phyloP scores from a whole-genome alignment of 2,329 filamentous ascomycete species.

The Sordariomycetes sp. region DNA sequence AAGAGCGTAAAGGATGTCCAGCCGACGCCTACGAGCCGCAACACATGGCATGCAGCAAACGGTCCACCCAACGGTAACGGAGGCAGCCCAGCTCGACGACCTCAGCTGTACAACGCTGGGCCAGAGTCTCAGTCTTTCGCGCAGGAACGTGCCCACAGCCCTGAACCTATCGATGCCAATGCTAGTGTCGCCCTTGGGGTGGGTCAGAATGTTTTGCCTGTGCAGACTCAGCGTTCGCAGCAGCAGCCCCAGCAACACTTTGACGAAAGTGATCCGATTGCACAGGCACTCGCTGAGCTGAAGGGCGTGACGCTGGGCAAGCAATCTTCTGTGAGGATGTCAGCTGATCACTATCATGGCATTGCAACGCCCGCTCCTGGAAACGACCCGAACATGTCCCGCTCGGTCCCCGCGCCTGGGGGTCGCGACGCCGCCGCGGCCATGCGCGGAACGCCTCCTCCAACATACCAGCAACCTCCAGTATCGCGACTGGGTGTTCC shows the following conservation, averaged over 20 bases:
- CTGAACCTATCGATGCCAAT: conserved; percentile 82
- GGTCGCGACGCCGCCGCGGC: conserved; percentile 39
- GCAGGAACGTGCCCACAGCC: conserved; percentile 48
- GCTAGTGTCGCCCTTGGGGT: conserved; percentile 90
- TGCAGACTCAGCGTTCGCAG: conserved; percentile 48
- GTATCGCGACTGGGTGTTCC: conserved; percentile 79
- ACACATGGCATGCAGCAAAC: conserved; percentile 46
- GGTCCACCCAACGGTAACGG: conserved; percentile 12
- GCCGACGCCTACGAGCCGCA: conserved; percentile 34
- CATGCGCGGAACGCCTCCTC: conserved; percentile 70
- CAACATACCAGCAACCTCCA: conserved; percentile 63
- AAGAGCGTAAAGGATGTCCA: conserved; percentile 74
- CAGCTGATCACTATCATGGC: conserved; percentile 94
- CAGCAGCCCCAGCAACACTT: conserved; percentile 23
- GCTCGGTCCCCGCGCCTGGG: conserved; percentile 51
- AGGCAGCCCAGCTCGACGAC: conserved; percentile 23
- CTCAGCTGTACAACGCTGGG: conserved; percentile 28
- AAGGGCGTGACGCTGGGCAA: conserved; percentile 74
- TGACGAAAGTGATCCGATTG: conserved; percentile 78
- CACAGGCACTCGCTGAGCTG: conserved; percentile 81
- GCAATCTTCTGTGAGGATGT: conserved; percentile 71
- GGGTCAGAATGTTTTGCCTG: conserved; percentile 92
- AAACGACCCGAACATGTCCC: conserved; percentile 25
- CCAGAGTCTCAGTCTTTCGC: conserved; percentile 22
- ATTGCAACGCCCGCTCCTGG: conserved; percentile 70